A percentile compares a stretch with the other conserved stretches of the same genome.
These are phyloP conservation scores for Prototheca cutis DNA, from an alignment of 163 green algal species.

Conservation along the genomic window DNA sequence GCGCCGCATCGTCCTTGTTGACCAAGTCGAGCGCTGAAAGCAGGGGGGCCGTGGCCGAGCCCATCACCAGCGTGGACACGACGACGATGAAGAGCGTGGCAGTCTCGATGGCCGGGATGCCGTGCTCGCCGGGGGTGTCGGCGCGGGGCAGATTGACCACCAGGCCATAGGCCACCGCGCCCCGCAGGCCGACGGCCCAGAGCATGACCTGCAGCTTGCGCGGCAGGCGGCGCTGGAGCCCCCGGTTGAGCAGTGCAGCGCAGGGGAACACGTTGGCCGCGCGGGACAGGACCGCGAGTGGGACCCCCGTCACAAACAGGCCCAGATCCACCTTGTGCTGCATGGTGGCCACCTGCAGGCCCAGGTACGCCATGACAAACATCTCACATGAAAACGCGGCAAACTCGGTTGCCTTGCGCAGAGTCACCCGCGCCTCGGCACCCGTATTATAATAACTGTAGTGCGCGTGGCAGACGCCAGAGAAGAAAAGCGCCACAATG, in stretches of 20 bases:
- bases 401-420: constrained; percentile 48
- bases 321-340: constrained; percentile 34
- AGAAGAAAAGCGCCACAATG: constrained; percentile 75
- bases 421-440: constrained; percentile 33
- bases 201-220: constrained; percentile 47
- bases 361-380: constrained; percentile 75
- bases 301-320: constrained; percentile 45
- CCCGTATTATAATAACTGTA: constrained; percentile 55
- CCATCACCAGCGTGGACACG: constrained; percentile 55
- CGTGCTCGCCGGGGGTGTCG: constrained; percentile 5
- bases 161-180: constrained; percentile 66
- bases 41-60: constrained; percentile 44
- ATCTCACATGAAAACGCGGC: constrained; percentile 58
- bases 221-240: constrained; percentile 25
- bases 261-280: constrained; percentile 61
- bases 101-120: constrained; percentile 55
- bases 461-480: constrained; percentile 60
- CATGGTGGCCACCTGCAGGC: constrained; percentile 43
- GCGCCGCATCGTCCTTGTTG: constrained; percentile 24
- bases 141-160: constrained; percentile 44
- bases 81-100: constrained; percentile 63
- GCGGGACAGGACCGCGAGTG: constrained; percentile 42
- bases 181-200: constrained; percentile 56
- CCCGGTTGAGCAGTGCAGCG: constrained; percentile 43
- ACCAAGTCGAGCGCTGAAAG: constrained; percentile 40